phyloP scores from a whole-genome alignment of 2,329 filamentous ascomycete genomes.

The Trichophyton schoenleinii region DNA sequence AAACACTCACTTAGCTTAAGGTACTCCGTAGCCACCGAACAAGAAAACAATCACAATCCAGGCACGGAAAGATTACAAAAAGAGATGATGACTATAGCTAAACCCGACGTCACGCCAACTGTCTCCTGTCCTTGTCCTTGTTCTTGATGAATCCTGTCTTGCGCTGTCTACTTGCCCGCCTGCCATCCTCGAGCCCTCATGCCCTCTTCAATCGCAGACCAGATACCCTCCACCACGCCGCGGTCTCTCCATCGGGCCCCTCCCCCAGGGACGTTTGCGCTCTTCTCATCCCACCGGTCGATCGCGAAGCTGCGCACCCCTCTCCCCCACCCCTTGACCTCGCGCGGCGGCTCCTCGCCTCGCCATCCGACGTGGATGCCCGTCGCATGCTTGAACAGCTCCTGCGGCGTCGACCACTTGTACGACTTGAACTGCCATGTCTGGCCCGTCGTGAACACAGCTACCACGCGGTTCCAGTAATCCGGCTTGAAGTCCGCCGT shows the following conservation, averaged over 20 bases:
- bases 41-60: too few relatives aligned
- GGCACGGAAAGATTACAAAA: too few relatives aligned
- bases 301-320: slow-evolving; percentile 66
- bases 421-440: slow-evolving; percentile 98
- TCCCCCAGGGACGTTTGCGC: slow-evolving; percentile 20
- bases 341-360: slow-evolving; percentile 65
- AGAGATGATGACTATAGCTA: too few relatives aligned
- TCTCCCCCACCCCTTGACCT: slow-evolving; percentile 72
- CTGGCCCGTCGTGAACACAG: slow-evolving; percentile 94
- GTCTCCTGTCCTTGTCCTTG: too few relatives aligned
- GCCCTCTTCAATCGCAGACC: slow-evolving; percentile 73
- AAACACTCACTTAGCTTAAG: too few relatives aligned
- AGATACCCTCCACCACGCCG: slow-evolving; percentile 85
- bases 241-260: slow-evolving; percentile 63
- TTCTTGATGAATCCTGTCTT: too few relatives aligned
- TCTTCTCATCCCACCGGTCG: slow-evolving; percentile 62
- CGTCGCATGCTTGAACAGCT: slow-evolving; percentile 77
- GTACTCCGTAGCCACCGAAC: too few relatives aligned
- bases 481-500: slow-evolving; percentile 94
- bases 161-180: background rate
- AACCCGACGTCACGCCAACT: too few relatives aligned
- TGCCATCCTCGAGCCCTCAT: slow-evolving; percentile 68
- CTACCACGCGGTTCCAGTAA: slow-evolving; percentile 91
- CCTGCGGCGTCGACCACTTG: slow-evolving; percentile 81
- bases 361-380: slow-evolving; percentile 88